Base-by-base conservation (phyloP, 768 basidiomycete species). In the Agaricus sinodeliciosus region DNA sequence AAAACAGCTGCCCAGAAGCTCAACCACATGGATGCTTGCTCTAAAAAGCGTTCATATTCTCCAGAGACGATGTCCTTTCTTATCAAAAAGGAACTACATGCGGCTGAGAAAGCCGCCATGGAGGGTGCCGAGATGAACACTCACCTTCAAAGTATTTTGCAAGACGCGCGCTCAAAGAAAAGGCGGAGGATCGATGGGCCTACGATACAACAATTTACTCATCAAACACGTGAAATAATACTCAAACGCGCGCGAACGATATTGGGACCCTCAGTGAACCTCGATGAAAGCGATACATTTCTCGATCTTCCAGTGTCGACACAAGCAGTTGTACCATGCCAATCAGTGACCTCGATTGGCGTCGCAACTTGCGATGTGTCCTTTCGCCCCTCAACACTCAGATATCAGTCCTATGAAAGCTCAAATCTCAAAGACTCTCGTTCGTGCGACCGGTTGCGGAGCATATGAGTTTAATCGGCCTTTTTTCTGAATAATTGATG, bases 1-100 rank as follows among this genome's bases (percentile, higher is more conserved):
- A 93, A 93, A 64, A 77, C 77, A 3, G 68, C 68, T 9, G 57
- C 66, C 15, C 80, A 84, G 60, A 93, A 93, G 64, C 65, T 78
- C 62, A 58, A 72, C 2, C 90, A 93, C 62, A 78, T 93, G 37
- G 73, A 73, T 45, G 69, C 72, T 5, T 93, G 90, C 63, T 80
- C 85, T 11, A 82, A 76, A 66, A 90, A 84, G 64, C 70, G 72
- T 18, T 68, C 64, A 3, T 66, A 84, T 39, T 69, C 72, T 5
- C 67, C 78, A 27, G 80, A 81, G 4, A 87, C 86, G 2, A 57
- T 91, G 28, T 64, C 66, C 2, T 55, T 69, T 25, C 71, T 87
- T 22, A 63, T 90, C 4, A 68, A 69, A 25, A 73, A 77, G 57
- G 81, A 82, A 59, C 56, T 81, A 9, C 63, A 64, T 34, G 62